Conservation (phyloP, 1,284 basidiomycete species). For the Amylostereum areolatum region DNA sequence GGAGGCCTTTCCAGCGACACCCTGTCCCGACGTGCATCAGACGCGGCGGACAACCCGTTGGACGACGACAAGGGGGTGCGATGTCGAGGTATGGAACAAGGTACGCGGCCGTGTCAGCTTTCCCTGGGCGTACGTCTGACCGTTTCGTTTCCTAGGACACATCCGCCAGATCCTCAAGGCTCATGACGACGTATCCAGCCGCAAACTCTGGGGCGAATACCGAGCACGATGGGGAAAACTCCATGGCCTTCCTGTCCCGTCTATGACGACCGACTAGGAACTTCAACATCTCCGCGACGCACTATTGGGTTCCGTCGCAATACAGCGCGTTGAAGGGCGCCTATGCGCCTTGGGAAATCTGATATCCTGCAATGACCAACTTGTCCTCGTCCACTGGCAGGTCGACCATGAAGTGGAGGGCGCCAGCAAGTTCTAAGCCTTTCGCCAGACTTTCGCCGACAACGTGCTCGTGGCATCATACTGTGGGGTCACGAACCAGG, state of each 20-base stretch:
- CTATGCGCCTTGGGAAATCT: constrained; percentile 97
- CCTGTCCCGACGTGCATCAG: too few relatives aligned
- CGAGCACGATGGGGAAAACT: constrained; percentile 57
- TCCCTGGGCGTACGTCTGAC: too few relatives aligned
- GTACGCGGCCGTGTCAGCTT: too few relatives aligned
- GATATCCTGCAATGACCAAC: constrained; percentile 97
- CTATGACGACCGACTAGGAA: constrained; percentile 96
- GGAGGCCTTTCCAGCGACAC: constrained; percentile 65
- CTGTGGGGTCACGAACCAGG: constrained; percentile 92
- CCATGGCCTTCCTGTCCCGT: constrained; percentile 94
- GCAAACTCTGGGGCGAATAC: too few relatives aligned
- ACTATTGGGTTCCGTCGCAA: constrained; percentile 86
- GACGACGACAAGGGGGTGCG: too few relatives aligned
- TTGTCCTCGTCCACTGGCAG: constrained; percentile 95
- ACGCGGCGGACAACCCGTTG: too few relatives aligned
- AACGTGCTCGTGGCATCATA: constrained; percentile 98
- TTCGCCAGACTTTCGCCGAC: constrained; percentile 94
- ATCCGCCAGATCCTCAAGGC: too few relatives aligned
- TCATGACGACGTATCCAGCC: too few relatives aligned
- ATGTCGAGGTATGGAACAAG: too few relatives aligned
- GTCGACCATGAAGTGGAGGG: constrained; percentile 98
- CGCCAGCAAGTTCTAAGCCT: constrained; percentile 99
- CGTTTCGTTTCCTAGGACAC: too few relatives aligned
- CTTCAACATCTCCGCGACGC: constrained; percentile 96
- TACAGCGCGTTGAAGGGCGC: constrained; percentile 96